Evolutionary conservation across 2,329 filamentous ascomycete genomes (phyloP).

Genomic region (Emydomyces testavorans): DNA sequence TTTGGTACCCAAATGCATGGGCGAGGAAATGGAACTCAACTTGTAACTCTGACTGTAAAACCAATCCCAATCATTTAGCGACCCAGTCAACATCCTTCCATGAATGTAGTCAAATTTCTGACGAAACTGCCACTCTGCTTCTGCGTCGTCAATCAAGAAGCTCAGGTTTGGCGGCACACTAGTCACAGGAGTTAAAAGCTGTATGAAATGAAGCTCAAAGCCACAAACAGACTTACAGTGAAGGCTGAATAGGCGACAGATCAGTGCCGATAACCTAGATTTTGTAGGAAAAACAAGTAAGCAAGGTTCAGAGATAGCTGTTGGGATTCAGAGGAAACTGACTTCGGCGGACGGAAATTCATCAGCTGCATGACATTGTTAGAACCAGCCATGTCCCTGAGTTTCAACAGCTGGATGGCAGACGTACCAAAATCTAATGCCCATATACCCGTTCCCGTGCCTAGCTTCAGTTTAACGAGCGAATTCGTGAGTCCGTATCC

Average conservation of each 20-base stretch:
- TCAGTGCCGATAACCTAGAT: slow-evolving; percentile 12
- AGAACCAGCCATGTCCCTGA: not conserved
- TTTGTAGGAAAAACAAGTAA: not conserved
- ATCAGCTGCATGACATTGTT: slow-evolving; percentile 6
- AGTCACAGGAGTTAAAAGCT: not conserved
- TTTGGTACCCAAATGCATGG: not conserved
- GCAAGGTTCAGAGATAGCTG: not conserved
- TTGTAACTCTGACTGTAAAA: slow-evolving; percentile 14
- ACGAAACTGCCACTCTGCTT: slow-evolving; percentile 18
- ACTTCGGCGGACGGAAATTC: slow-evolving; percentile 9
- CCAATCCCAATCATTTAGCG: slow-evolving; percentile 16
- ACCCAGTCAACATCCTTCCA: slow-evolving; percentile 15
- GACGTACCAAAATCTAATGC: slow-evolving; percentile 9
- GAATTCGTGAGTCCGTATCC: too few species aligned
- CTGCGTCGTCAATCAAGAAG: slow-evolving; percentile 20
- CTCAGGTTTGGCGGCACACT: slow-evolving; percentile 20
- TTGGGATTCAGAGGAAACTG: not conserved
- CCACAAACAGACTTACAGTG: not conserved
- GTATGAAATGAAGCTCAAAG: not conserved
- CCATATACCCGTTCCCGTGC: slow-evolving; percentile 9
- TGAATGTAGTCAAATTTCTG: slow-evolving; percentile 21
- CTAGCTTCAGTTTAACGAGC: not conserved
- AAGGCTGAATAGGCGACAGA: slow-evolving; percentile 12
- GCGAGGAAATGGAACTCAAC: not conserved
- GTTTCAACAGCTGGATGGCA: not conserved